Evolutionary conservation across 176 grass and related monocot genomes (phyloP).

Genomic region (Urochloa ruziziensis): DNA sequence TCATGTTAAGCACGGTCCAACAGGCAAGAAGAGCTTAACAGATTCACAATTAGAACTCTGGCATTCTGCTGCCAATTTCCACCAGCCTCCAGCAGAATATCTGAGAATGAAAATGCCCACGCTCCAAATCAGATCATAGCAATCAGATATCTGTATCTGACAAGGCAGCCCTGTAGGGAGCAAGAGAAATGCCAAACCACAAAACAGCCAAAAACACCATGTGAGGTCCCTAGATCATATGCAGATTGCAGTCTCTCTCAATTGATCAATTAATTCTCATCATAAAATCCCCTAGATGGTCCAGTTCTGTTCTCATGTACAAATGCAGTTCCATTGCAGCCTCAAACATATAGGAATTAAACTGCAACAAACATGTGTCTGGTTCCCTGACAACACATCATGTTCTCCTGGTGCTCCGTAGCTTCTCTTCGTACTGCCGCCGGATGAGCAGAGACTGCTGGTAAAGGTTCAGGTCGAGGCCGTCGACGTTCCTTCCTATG

Average conservation of each 20-base stretch:
- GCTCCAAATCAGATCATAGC: background rate
- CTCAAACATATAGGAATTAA: background rate
- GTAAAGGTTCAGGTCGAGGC: slow-evolving; percentile 75
- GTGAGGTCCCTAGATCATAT: background rate
- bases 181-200: background rate
- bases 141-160: background rate
- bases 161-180: background rate
- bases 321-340: background rate
- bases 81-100: background rate
- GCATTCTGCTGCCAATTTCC: background rate
- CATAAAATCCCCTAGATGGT: background rate
- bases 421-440: slow-evolving; percentile 49
- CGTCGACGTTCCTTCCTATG: slow-evolving; percentile 64
- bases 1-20: too few relatives aligned
- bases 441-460: slow-evolving; percentile 59
- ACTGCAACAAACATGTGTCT: background rate
- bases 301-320: slow-evolving; percentile 1
- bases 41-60: too few relatives aligned
- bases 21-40: too few relatives aligned
- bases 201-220: background rate
- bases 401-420: slow-evolving; percentile 35
- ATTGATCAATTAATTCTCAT: background rate
- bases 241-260: background rate
- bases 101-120: background rate
- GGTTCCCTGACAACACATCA: slow-evolving; percentile 20